Conservation (phyloP, 176 grass and related monocot genomes). For the Lolium perenne region DNA sequence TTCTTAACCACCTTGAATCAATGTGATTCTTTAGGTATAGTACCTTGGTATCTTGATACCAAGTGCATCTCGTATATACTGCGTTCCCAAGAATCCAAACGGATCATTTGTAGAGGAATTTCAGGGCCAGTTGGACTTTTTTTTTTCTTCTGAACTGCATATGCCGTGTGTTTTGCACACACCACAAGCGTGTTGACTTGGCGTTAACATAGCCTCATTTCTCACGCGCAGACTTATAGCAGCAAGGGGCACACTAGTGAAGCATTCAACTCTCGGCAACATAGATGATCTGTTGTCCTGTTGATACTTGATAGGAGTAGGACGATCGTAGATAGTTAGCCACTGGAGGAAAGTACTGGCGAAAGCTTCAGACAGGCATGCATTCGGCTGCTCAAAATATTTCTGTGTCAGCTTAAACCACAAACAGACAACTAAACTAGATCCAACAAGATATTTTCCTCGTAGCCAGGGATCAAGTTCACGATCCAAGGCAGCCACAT, state of each 20-base stretch:
- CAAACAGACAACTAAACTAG: neutral
- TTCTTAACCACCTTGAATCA: neutral
- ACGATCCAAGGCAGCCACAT: neutral
- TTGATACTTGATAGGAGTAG: neutral
- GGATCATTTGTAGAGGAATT: neutral
- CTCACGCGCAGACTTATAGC: neutral
- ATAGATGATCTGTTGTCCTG: neutral
- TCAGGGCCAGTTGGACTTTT: neutral
- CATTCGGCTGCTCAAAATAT: constrained; percentile 27
- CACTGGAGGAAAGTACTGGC: neutral
- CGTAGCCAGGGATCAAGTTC: neutral
- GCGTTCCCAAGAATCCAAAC: constrained; percentile 31
- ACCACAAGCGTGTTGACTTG: constrained; percentile 29
- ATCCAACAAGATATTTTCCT: neutral
- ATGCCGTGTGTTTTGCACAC: neutral
- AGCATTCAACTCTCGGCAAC: neutral
- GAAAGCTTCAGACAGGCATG: constrained; percentile 17
- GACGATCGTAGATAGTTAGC: neutral
- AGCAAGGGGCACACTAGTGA: neutral
- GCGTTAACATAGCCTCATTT: neutral
- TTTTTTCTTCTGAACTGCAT: neutral
- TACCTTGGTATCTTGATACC: neutral
- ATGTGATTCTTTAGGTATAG: neutral
- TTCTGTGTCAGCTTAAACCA: constrained; percentile 13
- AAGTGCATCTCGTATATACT: constrained; percentile 16